phyloP scores from a whole-genome alignment of 129 eudicot genomes.

The Deinandra increscens region DNA sequence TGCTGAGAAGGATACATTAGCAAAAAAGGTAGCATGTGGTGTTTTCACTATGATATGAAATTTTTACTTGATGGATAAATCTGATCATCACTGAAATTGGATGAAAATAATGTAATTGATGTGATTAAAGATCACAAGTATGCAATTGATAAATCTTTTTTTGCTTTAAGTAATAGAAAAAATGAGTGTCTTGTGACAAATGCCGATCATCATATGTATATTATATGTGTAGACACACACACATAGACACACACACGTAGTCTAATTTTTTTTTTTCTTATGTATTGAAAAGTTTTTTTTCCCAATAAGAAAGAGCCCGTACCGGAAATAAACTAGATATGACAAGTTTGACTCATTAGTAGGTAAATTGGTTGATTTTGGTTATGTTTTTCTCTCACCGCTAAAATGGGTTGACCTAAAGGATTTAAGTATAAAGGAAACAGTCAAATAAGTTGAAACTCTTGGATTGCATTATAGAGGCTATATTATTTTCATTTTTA shows the following conservation, averaged over 20 bases:
- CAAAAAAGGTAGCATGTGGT: slow-evolving; percentile 52
- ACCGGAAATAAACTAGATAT: neutral
- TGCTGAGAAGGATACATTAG: slow-evolving; percentile 60
- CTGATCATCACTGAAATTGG: neutral
- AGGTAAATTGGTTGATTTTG: neutral
- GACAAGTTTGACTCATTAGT: neutral
- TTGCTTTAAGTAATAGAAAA: neutral
- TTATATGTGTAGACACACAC: too few relatives aligned
- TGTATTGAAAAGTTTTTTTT: too few relatives aligned
- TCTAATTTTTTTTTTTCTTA: too few relatives aligned
- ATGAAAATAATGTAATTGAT: neutral
- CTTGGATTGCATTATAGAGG: neutral
- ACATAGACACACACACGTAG: too few relatives aligned
- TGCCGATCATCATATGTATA: too few relatives aligned
- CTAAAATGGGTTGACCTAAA: neutral
- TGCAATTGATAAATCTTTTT: neutral
- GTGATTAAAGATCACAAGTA: neutral
- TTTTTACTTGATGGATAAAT: neutral
- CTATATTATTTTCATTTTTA: neutral
- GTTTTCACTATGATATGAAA: slow-evolving; percentile 14
- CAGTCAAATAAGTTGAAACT: neutral
- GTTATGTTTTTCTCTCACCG: neutral
- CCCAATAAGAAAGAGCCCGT: neutral
- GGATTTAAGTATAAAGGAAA: neutral
- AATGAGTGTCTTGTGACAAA: neutral